Evolutionary conservation across 2,329 filamentous ascomycete genomes (phyloP), one percentile per base, ranked within the genome.

Genomic region (Colletotrichum filicis): DNA sequence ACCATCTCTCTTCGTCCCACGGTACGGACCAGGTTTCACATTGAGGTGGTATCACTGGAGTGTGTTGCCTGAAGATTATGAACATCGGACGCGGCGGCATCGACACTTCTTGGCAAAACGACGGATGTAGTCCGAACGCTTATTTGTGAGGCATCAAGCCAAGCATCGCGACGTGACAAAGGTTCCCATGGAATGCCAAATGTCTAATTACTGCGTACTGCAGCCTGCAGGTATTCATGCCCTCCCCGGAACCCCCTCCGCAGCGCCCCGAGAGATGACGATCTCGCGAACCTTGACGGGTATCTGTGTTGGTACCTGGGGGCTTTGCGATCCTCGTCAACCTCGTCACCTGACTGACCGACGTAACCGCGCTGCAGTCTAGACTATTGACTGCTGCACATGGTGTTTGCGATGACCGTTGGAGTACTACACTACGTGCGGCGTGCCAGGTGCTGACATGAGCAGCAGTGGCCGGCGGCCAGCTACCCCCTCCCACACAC

Each of bases 381-480:
- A 42, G 30, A 61, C 37, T 14, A 35, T 22, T 4, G 32, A 60
- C 8, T 49, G 42, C 19, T n/a, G 60, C 62, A 49, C 30, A 22
- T 71, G 32, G 65, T 57, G 26, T 57, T 49, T 52, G 60, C 42
- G 42, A 49, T 49, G 16, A 49, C 42, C 42, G 19, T 49, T 49
- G 42, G 19, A 49, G 42, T 49, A 60, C 55, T 60, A 59, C 49
- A 42, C 32, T 28, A 55, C 14, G 37, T 35, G 32, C 32, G 32
- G 32, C 32, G 32, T 28, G 59, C 53, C 65, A 63, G 58, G 42
- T 70, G 70, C 60, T 73, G 66, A 69, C 60, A 59, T 60, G 70
- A 61, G 53, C 52, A 61, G 53, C 52, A 22, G 70, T 58, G 71
- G 71, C 71, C 71, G 71, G 60, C 71, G 66, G 71, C 66, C 60